phyloP scores from a whole-genome alignment of 495 filamentous ascomycete species.

The Chaetomium tenue region DNA sequence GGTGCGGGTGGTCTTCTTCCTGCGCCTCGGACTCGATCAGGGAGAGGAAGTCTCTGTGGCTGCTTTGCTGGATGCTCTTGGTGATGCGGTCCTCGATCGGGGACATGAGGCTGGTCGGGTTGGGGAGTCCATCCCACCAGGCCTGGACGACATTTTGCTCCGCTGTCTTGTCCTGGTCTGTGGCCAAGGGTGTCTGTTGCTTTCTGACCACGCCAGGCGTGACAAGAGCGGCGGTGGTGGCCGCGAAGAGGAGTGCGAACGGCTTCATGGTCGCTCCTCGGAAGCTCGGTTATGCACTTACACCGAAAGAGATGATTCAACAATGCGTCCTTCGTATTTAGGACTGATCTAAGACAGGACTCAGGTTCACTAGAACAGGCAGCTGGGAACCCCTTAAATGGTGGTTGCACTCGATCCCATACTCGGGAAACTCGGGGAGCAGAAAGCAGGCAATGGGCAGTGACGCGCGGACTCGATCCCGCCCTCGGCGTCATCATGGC shows the following conservation, averaged over 20 bases:
- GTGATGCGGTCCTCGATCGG: conserved; percentile 17
- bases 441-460: not conserved
- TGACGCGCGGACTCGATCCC: conserved; percentile 6
- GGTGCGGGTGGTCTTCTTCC: conserved; percentile 6
- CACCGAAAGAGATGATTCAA: not conserved
- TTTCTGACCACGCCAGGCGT: conserved; percentile 55
- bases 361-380: not conserved
- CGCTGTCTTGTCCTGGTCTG: conserved; percentile 1
- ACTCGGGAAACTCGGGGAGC: not conserved
- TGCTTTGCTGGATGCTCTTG: conserved; percentile 14
- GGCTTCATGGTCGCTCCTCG: conserved; percentile 38
- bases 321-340: not conserved
- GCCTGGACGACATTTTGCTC: conserved; percentile 13
- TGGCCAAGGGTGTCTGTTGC: conserved; percentile 31
- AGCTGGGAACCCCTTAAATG: not conserved
- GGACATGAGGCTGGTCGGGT: conserved; percentile 24
- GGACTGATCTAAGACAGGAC: not conserved
- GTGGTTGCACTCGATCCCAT: not conserved
- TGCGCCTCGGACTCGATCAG: conserved; percentile 33
- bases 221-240: conserved; percentile 57
- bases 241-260: conserved; percentile 50
- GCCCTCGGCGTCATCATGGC: not conserved
- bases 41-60: conserved; percentile 34
- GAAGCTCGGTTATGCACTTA: not conserved
- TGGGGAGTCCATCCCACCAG: conserved; percentile 26